Conservation (phyloP, 495 filamentous ascomycete species). For the Chaetomium tenue region DNA sequence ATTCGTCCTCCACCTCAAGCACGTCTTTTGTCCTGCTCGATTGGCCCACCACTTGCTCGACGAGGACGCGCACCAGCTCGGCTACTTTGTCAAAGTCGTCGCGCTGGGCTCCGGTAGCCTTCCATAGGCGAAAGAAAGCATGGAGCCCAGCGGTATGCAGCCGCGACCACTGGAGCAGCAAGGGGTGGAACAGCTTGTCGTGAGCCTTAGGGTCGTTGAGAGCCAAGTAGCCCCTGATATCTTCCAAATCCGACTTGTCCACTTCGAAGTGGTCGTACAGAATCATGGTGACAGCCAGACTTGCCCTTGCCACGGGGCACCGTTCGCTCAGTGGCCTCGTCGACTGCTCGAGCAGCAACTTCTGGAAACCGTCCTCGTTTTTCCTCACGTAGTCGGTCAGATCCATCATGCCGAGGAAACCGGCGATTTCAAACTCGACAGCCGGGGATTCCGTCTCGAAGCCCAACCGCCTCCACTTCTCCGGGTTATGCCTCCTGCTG, state of each 20-base stretch:
- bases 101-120: conserved; percentile 72
- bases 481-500: conserved; percentile 72
- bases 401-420: conserved; percentile 97
- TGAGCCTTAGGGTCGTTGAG: conserved; percentile 76
- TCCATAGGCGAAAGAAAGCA: conserved; percentile 91
- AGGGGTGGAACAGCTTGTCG: conserved; percentile 82
- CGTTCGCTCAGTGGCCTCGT: conserved; percentile 66
- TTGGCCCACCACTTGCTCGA: conserved; percentile 86
- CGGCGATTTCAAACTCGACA: conserved; percentile 77
- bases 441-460: conserved; percentile 89
- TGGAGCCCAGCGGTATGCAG: conserved; percentile 88
- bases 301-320: conserved; percentile 86
- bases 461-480: conserved; percentile 90
- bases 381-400: conserved; percentile 88
- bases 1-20: conserved; percentile 81
- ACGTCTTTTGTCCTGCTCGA: conserved; percentile 82
- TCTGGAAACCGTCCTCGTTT: conserved; percentile 88
- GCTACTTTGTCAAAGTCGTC: conserved; percentile 91
- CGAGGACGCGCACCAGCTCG: conserved; percentile 84
- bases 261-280: conserved; percentile 96
- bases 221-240: conserved; percentile 70
- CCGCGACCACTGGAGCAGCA: conserved; percentile 92
- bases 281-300: conserved; percentile 80
- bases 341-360: conserved; percentile 85
- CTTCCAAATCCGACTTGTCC: conserved; percentile 80